Evolutionary conservation across 2,329 filamentous ascomycete genomes (phyloP).

Genomic region (Scedosporium aurantiacum): DNA sequence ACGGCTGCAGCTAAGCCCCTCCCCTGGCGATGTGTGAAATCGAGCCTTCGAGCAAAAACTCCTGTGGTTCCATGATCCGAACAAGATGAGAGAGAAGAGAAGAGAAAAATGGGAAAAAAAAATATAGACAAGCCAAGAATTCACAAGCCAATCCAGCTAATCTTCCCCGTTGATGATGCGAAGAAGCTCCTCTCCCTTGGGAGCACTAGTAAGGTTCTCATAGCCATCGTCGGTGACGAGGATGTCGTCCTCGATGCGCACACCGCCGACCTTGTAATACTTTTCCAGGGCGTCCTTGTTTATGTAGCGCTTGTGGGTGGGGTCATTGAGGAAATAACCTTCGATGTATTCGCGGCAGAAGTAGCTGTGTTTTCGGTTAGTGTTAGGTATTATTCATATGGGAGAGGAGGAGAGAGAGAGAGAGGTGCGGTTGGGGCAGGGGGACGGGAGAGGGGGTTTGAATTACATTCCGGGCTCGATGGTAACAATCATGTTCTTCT

Average conservation of each 20-base stretch:
- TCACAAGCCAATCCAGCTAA: not conserved
- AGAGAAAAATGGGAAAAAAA: not conserved
- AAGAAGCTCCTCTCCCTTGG: conserved; percentile 64
- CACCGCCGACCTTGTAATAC: conserved; percentile 74
- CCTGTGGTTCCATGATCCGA: not conserved
- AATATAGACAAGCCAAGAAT: not conserved
- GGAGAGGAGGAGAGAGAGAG: not conserved
- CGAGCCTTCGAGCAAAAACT: not conserved
- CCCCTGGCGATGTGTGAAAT: not conserved
- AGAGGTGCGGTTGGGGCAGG: not conserved
- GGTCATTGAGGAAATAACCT: conserved; percentile 51
- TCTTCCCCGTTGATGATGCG: conserved; percentile 39
- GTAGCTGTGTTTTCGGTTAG: conserved; percentile 37
- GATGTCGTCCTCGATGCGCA: conserved; percentile 87
- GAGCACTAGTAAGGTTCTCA: conserved; percentile 74
- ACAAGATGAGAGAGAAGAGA: not conserved
- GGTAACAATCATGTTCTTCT: conserved; percentile 60
- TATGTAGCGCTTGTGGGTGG: conserved; percentile 51
- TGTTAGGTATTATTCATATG: not conserved
- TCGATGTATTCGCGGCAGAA: conserved; percentile 66
- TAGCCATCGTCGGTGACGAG: conserved; percentile 66
- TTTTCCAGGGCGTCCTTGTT: conserved; percentile 51
- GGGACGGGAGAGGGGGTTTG: not conserved
- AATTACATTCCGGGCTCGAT: conserved; percentile 63
- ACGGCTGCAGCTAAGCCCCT: too few species aligned